Conservation (phyloP, 2,329 filamentous ascomycete species). For the Aspergillus nomiae region DNA sequence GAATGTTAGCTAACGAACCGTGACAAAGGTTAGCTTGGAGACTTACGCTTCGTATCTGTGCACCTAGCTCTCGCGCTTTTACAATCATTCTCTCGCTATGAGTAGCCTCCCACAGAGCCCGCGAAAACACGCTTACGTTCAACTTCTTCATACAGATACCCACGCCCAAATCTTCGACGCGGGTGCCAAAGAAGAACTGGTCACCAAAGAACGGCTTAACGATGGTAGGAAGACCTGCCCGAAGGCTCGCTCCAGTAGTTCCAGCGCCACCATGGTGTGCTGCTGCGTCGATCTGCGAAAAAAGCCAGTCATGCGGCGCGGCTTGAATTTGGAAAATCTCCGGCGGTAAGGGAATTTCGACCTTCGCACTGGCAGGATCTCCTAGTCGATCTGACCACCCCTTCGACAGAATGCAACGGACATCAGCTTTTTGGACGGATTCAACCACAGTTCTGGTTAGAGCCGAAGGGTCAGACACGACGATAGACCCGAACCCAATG, state of each 20-base stretch:
- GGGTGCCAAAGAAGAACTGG: constrained; percentile 90
- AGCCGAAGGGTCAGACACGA: constrained; percentile 83
- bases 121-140: constrained; percentile 80
- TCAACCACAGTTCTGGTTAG: constrained; percentile 93
- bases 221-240: constrained; percentile 89
- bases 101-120: constrained; percentile 87
- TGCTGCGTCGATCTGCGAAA: constrained; percentile 88
- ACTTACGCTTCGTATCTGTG: constrained; percentile 81
- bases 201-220: constrained; percentile 97
- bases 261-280: constrained; percentile 94
- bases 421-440: constrained; percentile 85
- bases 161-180: constrained; percentile 91
- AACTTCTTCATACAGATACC: constrained; percentile 87
- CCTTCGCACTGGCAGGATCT: constrained; percentile 58
- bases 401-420: constrained; percentile 92
- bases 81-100: constrained; percentile 88
- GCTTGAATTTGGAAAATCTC: constrained; percentile 88
- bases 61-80: constrained; percentile 79
- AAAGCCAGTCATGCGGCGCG: constrained; percentile 96
- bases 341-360: constrained; percentile 70
- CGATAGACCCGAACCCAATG: constrained; percentile 94
- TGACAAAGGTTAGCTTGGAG: not conserved
- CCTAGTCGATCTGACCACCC: constrained; percentile 90
- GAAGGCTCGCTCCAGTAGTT: constrained; percentile 88
- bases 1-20: constrained; percentile 25